Base-by-base conservation (phyloP, 768 basidiomycete species). In the Fistulinella prunicolor region DNA sequence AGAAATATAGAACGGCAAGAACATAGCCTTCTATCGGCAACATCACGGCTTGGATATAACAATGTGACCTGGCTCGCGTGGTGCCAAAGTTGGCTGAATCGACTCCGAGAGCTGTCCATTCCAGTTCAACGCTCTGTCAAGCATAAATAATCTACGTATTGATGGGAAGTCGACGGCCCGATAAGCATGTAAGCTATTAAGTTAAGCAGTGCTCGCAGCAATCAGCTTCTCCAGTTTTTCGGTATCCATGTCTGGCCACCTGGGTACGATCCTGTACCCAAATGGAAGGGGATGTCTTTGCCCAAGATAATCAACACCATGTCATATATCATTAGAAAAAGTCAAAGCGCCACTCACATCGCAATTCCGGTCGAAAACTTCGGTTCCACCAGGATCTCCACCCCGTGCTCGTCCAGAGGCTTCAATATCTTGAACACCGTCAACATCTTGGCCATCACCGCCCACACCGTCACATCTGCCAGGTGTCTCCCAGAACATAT, bases 401-500 rank as follows among this genome's bases (percentile, higher is more conserved):
- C 16, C 2, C 53, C 59, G 6, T 30, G 37, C 38, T 50, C 49
- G 9, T 53, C 61, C 29, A 44, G 12, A 1, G 43, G 39, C 5
- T 32, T 49, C 29, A 42, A 24, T 13, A 61, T 37, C 26, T 44
- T 46, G 50, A 47, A 60, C 23, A 48, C 38, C 0, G 60, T 44
- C 34, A 59, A 34, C 9, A 53, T 26, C 16, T 38, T 48, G 17
- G 30, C 42, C 6, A 60, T 52, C 1, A 41, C 36, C 0, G 30
- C 19, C 60, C 56, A 62, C 24, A 58, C 13, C 0, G 53, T 50
- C 3, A 32, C 29, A 17, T 62, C 53, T 13, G 60, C 59, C 36
- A 61, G 44, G 39, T 61, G 23, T 30, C 50, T 47, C 6, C 63
- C 61, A 9, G 46, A 42, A 21, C 63, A 60, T 9, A 57, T 49